These are phyloP conservation scores for Fragaria ananassa DNA, from an alignment of 306 rosid species.

Conservation along the genomic window DNA sequence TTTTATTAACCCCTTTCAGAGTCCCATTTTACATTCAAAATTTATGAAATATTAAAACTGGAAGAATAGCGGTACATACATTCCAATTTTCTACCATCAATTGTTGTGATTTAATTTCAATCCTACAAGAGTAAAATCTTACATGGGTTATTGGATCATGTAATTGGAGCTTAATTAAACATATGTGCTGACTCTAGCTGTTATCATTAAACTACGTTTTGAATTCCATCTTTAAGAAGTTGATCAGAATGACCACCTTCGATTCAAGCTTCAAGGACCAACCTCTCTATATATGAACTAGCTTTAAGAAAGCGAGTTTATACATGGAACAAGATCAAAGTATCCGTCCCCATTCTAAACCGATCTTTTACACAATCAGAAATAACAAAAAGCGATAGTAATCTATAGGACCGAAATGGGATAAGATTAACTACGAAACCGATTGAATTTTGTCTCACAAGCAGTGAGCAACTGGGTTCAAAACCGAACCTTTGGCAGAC, in stretches of 20 bases:
- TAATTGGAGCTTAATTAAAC: not conserved
- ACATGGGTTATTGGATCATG: too few relatives aligned
- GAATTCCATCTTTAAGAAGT: not conserved
- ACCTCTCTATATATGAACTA: not conserved
- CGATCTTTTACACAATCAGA: not conserved
- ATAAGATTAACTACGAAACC: not conserved
- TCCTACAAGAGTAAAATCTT: not conserved
- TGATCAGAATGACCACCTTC: not conserved
- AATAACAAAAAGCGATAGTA: not conserved
- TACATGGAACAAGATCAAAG: not conserved
- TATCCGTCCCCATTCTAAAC: not conserved
- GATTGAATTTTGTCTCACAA: not conserved
- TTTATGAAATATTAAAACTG: too few relatives aligned
- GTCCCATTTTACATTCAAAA: too few relatives aligned
- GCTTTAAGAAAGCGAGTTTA: not conserved
- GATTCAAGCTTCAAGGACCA: not conserved
- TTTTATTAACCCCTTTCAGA: too few relatives aligned
- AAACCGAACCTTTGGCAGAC: conserved; percentile 2
- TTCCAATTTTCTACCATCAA: too few relatives aligned
- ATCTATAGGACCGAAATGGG: not conserved
- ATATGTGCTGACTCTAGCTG: not conserved
- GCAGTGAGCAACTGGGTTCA: conserved; percentile 5
- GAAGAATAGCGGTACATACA: too few relatives aligned
- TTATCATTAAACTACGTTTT: not conserved
- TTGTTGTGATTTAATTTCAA: too few relatives aligned